These are phyloP conservation scores for Leishmania martiniquensis DNA, from an alignment of 208 protist genomes.

Conservation along the genomic window DNA sequence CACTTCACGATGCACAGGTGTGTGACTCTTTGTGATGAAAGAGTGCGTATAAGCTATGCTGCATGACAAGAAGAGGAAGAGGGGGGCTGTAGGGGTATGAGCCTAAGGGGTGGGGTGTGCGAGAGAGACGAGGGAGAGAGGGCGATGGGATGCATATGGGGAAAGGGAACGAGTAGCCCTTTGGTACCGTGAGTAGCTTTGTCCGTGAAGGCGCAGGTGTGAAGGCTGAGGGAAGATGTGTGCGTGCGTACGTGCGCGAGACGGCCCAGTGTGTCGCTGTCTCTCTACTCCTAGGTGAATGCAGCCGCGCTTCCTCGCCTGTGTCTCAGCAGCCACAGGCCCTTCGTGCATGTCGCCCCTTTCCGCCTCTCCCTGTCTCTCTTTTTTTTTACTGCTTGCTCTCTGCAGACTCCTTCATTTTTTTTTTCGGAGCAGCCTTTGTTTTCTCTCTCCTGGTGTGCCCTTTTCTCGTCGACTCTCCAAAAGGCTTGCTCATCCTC, in stretches of 20 bases:
- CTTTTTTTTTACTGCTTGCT: conserved; percentile 5
- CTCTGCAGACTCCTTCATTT: neutral
- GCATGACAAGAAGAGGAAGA: neutral
- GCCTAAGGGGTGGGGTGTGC: too few relatives aligned
- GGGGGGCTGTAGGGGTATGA: too few relatives aligned
- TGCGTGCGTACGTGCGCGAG: too few relatives aligned
- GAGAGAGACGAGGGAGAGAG: too few relatives aligned
- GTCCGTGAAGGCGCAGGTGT: too few relatives aligned
- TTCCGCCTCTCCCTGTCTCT: neutral
- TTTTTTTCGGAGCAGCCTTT: neutral
- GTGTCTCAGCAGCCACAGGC: neutral
- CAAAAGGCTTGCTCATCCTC: neutral
- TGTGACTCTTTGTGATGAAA: neutral
- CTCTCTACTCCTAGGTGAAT: too few relatives aligned
- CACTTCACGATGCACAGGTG: neutral
- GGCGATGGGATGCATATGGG: too few relatives aligned
- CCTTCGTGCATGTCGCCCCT: neutral
- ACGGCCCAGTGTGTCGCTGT: too few relatives aligned
- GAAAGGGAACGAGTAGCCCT: too few relatives aligned
- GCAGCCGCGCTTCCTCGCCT: neutral
- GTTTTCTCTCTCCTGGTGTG: neutral
- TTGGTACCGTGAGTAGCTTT: too few relatives aligned
- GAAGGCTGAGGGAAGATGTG: neutral
- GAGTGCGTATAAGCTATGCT: neutral
- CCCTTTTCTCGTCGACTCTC: neutral